Evolutionary conservation across 805 yeast species (phyloP).

Genomic region (Ogataea paradorogensis): DNA sequence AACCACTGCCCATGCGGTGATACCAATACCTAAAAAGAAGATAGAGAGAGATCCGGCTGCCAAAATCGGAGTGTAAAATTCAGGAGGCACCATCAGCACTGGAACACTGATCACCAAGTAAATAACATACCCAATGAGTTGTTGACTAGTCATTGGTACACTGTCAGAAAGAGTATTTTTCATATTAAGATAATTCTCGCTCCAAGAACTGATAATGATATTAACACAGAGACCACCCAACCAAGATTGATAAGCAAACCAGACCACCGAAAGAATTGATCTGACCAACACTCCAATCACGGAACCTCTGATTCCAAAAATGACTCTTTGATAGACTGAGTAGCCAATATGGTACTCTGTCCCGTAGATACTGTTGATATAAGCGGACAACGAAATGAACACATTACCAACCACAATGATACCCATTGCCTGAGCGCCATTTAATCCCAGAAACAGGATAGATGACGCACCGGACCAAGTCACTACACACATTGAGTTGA

Average conservation of each 20-base stretch:
- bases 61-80: conserved; percentile 20
- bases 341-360: conserved; percentile 49
- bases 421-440: conserved; percentile 45
- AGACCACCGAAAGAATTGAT: conserved; percentile 42
- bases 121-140: conserved; percentile 41
- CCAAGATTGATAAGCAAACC: conserved; percentile 45
- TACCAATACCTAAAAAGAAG: conserved; percentile 17
- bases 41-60: conserved; percentile 12
- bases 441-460: conserved; percentile 44
- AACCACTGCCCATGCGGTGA: conserved; percentile 19
- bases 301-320: conserved; percentile 48
- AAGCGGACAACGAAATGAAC: conserved; percentile 41
- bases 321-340: conserved; percentile 41
- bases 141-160: conserved; percentile 40
- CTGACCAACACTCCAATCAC: conserved; percentile 42
- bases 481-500: conserved; percentile 31
- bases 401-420: conserved; percentile 45
- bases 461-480: conserved; percentile 38
- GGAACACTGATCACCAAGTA: conserved; percentile 44
- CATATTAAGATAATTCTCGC: conserved; percentile 38
- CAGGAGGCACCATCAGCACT: conserved; percentile 41
- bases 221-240: conserved; percentile 45
- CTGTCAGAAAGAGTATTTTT: conserved; percentile 39
- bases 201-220: conserved; percentile 38
- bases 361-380: conserved; percentile 49